Evolutionary conservation across 495 filamentous ascomycete genomes (phyloP), one percentile per base, ranked within the genome.

Genomic region (Hypoxylon subgilvum): DNA sequence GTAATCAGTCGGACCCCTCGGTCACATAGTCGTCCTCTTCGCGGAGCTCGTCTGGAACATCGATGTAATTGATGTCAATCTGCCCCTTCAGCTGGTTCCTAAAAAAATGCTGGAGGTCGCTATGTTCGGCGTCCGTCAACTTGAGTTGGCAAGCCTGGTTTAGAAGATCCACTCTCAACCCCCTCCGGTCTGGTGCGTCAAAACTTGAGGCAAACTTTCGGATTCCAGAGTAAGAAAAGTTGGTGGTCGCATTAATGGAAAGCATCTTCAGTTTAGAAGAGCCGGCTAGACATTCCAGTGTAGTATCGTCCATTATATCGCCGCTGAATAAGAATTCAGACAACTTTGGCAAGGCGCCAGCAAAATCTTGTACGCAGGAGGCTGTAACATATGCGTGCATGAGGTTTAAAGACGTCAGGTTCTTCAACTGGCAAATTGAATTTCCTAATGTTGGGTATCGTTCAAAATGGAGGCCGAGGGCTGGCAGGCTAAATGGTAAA

Each of bases 281-380:
- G 2, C 74, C 61, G 30, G 67, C 51, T 6, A 81, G 41, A 21
- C 81, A 72, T 3, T 64, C 63, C 8, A 72, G 63, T 68, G 82
- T 83, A 8, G 79, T 68, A 32, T 71, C 72, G 55, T 87, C 80
- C 0, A 79, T 74, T 22, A 85, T 72, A 8, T 76, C 78, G 32
- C 81, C 82, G 27, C 84, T 82, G 46, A 79, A 77, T 18, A 79
- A 74, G 28, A 88, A 74, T 3, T 80, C 71, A 57, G 86, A 82
- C 12, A 90, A 72, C 2, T 69, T 59, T 0, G 73, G 70, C 22
- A 87, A 70, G 10, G 67, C 45, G 2, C 51, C 13, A 47, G 59
- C 42, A 22, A 75, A 42, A 1, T 40, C 38, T 1, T 31, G 16
- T 12, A 74, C 31, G 7, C 69, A 57, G 0, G 32, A 23, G 2